Conservation (phyloP, 2,329 filamentous ascomycete genomes). For the Sporothrix humicola region DNA sequence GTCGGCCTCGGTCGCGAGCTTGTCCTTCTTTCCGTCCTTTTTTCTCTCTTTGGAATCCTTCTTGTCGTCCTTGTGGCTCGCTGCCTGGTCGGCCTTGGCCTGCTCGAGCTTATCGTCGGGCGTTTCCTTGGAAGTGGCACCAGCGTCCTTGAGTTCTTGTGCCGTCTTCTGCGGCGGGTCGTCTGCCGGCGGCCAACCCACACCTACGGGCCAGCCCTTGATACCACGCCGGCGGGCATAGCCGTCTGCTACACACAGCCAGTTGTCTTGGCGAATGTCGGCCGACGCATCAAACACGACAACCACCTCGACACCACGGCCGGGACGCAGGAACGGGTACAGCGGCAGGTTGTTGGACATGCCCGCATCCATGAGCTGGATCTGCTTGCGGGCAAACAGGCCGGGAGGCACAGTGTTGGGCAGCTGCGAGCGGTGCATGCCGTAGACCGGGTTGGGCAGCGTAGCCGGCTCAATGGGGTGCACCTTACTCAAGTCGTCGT, state of each 20-base stretch:
- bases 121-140: constrained; percentile 64
- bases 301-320: constrained; percentile 85
- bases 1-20: constrained; percentile 50
- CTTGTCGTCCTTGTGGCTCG: constrained; percentile 42
- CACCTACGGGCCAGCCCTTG: constrained; percentile 91
- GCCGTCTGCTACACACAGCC: constrained; percentile 91
- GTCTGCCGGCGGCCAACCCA: constrained; percentile 81
- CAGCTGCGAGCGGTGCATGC: constrained; percentile 74
- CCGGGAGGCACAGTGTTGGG: constrained; percentile 78
- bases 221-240: constrained; percentile 89
- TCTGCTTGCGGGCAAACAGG: constrained; percentile 71
- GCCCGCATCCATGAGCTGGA: constrained; percentile 92
- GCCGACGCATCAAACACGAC: constrained; percentile 94
- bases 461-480: constrained; percentile 92
- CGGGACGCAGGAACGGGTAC: constrained; percentile 88
- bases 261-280: constrained; percentile 92
- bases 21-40: constrained; percentile 42
- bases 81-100: constrained; percentile 58
- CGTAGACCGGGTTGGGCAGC: constrained; percentile 87
- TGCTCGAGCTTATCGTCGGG: constrained; percentile 67
- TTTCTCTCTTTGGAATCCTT: constrained; percentile 31
- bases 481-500: constrained; percentile 85
- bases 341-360: constrained; percentile 99
- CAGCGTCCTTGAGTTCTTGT: constrained; percentile 69
- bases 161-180: constrained; percentile 65